These are phyloP conservation scores for Talaromyces sp. DNA, from an alignment of 2,329 filamentous ascomycete genomes.

Conservation along the genomic window DNA sequence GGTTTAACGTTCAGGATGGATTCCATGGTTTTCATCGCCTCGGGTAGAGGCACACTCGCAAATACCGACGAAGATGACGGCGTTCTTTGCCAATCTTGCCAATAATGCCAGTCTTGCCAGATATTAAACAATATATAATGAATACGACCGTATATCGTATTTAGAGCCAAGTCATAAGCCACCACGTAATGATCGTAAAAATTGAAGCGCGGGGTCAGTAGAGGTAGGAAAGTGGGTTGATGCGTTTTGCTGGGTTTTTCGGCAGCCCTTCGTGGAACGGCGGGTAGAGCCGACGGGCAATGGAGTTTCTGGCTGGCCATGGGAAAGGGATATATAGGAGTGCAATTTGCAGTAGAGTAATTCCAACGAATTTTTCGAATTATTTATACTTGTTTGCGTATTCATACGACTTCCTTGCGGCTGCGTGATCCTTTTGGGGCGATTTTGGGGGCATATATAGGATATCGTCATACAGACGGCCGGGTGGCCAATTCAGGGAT, in stretches of 20 bases:
- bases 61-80: not conserved
- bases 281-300: conserved; percentile 11
- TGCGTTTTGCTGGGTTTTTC: not conserved
- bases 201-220: not conserved
- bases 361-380: not conserved
- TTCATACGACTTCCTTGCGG: not conserved
- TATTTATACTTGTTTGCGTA: not conserved
- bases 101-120: not conserved
- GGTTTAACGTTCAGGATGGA: not conserved
- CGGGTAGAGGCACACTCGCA: not conserved
- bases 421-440: not conserved
- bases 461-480: not conserved
- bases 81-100: not conserved
- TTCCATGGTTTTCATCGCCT: not conserved
- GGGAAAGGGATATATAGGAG: not conserved
- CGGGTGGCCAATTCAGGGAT: not conserved
- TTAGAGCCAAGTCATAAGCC: not conserved
- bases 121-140: not conserved
- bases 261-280: not conserved
- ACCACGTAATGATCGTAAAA: not conserved
- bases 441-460: not conserved
- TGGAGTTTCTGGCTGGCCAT: not conserved
- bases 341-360: not conserved
- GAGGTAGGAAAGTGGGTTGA: not conserved
- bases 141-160: not conserved